Evolutionary conservation across 2,329 filamentous ascomycete species (phyloP).

Genomic region (Curvularia hawaiiensis): DNA sequence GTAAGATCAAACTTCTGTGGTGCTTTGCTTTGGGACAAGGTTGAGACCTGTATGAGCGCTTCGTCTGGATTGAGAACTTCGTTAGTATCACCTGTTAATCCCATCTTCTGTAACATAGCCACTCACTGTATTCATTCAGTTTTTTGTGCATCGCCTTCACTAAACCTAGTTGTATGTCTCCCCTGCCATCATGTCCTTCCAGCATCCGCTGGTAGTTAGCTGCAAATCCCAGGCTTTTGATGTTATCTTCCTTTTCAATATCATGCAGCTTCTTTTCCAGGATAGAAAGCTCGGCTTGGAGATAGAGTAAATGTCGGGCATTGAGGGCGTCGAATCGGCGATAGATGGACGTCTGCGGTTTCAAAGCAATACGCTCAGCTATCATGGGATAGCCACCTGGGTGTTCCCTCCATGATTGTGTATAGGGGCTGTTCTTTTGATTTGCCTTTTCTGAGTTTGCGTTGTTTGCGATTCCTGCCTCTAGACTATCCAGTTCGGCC

Average conservation of each 20-base stretch:
- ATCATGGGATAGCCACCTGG: constrained; percentile 20
- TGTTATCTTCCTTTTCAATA: not conserved
- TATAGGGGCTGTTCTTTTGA: not conserved
- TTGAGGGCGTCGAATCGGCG: constrained; percentile 23
- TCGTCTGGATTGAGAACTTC: not conserved
- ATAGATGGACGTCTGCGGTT: constrained; percentile 20
- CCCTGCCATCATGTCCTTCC: not conserved
- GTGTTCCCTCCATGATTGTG: not conserved
- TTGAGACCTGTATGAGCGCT: constrained; percentile 6
- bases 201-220: constrained; percentile 1
- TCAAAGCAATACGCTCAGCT: constrained; percentile 12
- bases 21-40: not conserved
- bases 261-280: not conserved
- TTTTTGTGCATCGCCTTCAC: not conserved
- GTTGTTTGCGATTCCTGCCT: not conserved
- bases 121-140: constrained; percentile 10
- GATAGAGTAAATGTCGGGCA: constrained; percentile 18
- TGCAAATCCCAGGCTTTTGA: not conserved
- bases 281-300: constrained; percentile 17
- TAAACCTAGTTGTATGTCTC: not conserved
- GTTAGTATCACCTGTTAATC: not conserved
- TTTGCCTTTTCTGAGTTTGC: not conserved
- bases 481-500: not conserved
- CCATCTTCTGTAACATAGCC: too few species aligned
- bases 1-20: constrained; percentile 13